Evolutionary conservation across 2,329 filamentous ascomycete species (phyloP).

Genomic region (Beauveria scarabaeidicola): DNA sequence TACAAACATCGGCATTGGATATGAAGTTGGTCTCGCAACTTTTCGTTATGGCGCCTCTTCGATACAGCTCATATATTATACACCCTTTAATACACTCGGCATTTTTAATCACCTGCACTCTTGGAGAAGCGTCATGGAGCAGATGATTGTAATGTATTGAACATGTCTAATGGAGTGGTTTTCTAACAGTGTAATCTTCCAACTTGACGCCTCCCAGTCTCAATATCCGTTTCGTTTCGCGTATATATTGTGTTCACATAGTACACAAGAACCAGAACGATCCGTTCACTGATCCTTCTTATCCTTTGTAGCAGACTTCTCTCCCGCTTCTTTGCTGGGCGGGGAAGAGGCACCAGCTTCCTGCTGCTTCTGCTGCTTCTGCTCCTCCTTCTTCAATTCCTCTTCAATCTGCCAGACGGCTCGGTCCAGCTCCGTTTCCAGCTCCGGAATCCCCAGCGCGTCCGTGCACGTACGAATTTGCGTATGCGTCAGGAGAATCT

Average conservation of each 20-base stretch:
- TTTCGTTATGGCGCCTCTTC: conserved; percentile 14
- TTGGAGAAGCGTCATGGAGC: not conserved
- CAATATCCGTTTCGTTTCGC: conserved; percentile 12
- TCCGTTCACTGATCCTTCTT: conserved; percentile 12
- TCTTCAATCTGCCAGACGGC: conserved; percentile 66
- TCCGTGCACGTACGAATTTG: conserved; percentile 52
- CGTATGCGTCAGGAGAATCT: conserved; percentile 37
- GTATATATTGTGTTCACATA: conserved; percentile 10
- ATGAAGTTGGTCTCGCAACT: conserved; percentile 17
- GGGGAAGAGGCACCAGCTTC: conserved; percentile 8
- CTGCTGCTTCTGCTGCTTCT: conserved; percentile 21
- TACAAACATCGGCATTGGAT: conserved; percentile 18
- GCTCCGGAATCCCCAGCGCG: conserved; percentile 57
- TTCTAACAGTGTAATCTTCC: too few relatives aligned
- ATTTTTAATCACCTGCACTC: not conserved
- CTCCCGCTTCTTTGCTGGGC: not conserved
- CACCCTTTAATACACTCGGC: conserved; percentile 12
- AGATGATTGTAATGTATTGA: not conserved
- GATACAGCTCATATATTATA: conserved; percentile 7
- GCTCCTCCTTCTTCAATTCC: conserved; percentile 34
- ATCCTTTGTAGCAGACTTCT: conserved; percentile 13
- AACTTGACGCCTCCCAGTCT: not conserved
- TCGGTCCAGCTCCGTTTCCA: conserved; percentile 64
- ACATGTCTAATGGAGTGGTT: not conserved
- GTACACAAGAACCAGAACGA: not conserved